Conservation (phyloP, 83 land plant species). For the Picea abies region DNA sequence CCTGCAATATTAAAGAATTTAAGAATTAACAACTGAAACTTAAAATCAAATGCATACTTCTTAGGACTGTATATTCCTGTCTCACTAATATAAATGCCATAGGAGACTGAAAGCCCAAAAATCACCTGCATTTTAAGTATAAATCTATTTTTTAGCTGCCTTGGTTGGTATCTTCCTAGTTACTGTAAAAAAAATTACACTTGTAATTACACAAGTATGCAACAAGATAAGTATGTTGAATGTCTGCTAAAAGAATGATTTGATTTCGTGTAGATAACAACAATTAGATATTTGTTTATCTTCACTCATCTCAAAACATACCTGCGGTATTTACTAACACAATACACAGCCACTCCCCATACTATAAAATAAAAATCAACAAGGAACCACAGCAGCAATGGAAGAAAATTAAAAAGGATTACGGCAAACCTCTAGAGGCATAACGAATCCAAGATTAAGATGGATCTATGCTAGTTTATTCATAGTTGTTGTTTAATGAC, state of each 20-base stretch:
- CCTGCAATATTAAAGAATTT: slow-evolving; percentile 22
- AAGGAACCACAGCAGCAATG: background rate
- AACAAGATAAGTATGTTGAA: background rate
- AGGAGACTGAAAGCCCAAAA: background rate
- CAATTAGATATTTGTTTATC: background rate
- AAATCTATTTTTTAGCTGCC: background rate
- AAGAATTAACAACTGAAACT: slow-evolving; percentile 6
- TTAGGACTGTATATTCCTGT: background rate
- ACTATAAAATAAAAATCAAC: background rate
- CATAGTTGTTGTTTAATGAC: no score
- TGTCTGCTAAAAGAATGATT: background rate
- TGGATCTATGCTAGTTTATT: no score
- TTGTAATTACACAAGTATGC: background rate
- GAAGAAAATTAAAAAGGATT: background rate
- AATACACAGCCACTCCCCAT: background rate
- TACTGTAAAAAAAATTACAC: background rate
- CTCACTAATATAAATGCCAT: background rate
- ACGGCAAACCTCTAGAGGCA: background rate
- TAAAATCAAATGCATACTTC: background rate
- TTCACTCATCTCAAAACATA: background rate
- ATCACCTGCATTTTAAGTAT: background rate
- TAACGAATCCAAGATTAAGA: no score
- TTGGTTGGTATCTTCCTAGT: background rate
- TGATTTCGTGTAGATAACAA: background rate
- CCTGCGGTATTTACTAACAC: background rate